Base-by-base conservation (phyloP, 1,139 yeast species). In the Maudiozyma humilis region DNA sequence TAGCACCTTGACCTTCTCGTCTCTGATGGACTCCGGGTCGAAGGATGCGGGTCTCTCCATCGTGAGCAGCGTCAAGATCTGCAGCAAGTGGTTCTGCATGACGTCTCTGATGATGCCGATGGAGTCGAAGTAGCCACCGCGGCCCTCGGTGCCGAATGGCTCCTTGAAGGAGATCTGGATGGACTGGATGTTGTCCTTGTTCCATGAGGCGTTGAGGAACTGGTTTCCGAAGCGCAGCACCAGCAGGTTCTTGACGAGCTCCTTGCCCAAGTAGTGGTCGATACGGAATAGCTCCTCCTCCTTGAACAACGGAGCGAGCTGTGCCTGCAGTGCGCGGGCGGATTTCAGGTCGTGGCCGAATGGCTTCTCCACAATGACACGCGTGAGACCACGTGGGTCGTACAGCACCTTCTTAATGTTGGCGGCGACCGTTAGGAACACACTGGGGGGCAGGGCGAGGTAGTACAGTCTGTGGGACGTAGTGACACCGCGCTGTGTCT, bases 81-180 rank as follows among this genome's bases (percentile, higher is more conserved):
- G 99, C 59, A 91, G 73, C 60, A 91, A 69, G 68, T 91, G 99
- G 73, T 91, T 91, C 71, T 91, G 99, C 88, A 93, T 89, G 44
- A 91, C 97, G 63, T 91, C 99, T 67, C 99, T 80, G 53, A 91
- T 86, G 60, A 91, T 91, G 47, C 99, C 99, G 60, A 89, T 87
- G 48, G 75, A 73, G 67, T 93, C 97, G 62, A 93, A 91, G 71
- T 91, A 91, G 33, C 98, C 98, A 53, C 98, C 98, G 62, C 99
- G 80, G 48, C 98, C 98, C 68, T 91, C 96, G 38, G 98, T 91
- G 47, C 98, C 98, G 59, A 93, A 89, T 12, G 91, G 84, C 69
- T 91, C 99, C 70, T 93, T 93, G 72, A 91, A 89, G 18, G 91
- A 76, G 54, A 91, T 79, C 68, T 89, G 96, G 50, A 91, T 80